A percentile compares a stretch with the other conserved stretches of the same genome.
These are phyloP conservation scores for Acanthamoeba polyphaga DNA, from an alignment of 208 protist species.

Conservation along the genomic window DNA sequence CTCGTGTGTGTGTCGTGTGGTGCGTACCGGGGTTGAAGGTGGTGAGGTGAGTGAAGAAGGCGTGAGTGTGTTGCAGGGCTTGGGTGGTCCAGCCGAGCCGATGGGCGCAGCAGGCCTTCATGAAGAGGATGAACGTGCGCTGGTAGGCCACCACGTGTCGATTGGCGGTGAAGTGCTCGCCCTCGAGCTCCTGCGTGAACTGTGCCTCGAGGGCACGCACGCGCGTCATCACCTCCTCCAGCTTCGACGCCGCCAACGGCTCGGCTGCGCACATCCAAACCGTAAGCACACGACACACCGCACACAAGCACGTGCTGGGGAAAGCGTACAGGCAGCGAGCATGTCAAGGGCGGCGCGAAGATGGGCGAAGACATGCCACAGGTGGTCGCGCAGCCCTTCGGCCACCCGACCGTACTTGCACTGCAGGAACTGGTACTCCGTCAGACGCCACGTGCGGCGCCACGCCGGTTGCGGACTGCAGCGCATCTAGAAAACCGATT, in stretches of 20 bases:
- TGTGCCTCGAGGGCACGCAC: neutral
- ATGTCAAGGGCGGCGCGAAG: neutral
- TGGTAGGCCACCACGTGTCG: neutral
- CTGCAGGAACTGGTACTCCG: slow-evolving; percentile 10
- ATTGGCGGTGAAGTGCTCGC: neutral
- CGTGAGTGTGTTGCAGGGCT: neutral
- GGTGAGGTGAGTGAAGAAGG: neutral
- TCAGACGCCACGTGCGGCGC: slow-evolving; percentile 15
- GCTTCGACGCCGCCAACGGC: neutral
- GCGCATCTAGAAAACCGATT: neutral
- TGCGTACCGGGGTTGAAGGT: neutral
- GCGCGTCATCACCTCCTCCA: neutral
- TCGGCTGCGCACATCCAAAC: neutral
- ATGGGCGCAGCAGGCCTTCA: slow-evolving; percentile 19
- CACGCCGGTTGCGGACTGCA: neutral
- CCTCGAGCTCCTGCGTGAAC: neutral
- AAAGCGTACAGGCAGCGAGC: neutral
- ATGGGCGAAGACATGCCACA: slow-evolving; percentile 6
- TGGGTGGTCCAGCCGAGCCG: neutral
- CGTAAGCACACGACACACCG: neutral
- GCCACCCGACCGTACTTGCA: slow-evolving; percentile 26
- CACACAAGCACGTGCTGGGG: neutral
- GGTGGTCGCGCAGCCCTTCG: slow-evolving; percentile 1
- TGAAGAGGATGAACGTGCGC: slow-evolving; percentile 43
- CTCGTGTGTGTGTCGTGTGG: too few species aligned